These are phyloP conservation scores for Conticribra weissflogii DNA, from an alignment of 108 stramenopile genomes.

Conservation along the genomic window DNA sequence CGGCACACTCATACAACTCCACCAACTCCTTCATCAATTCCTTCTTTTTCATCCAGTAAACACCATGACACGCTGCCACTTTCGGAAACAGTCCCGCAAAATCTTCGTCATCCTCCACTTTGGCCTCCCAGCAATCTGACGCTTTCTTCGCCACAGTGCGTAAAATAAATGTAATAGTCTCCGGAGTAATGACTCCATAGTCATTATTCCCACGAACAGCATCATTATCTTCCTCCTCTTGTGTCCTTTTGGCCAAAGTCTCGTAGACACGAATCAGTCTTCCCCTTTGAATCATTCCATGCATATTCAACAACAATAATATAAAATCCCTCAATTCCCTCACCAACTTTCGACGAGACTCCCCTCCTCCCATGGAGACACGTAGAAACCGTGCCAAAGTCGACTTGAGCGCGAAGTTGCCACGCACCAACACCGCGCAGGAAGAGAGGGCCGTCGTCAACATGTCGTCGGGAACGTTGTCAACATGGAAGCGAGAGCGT, in stretches of 20 bases:
- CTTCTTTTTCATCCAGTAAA: constrained; percentile 78
- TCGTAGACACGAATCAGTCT: constrained; percentile 56
- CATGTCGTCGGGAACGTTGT: constrained; percentile 47
- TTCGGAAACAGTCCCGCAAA: constrained; percentile 59
- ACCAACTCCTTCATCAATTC: constrained; percentile 43
- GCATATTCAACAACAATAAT: constrained; percentile 71
- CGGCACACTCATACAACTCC: constrained; percentile 31
- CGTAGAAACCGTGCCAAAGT: constrained; percentile 46
- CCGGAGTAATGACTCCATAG: constrained; percentile 42
- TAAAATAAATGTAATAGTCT: constrained; percentile 61
- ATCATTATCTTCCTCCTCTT: constrained; percentile 8
- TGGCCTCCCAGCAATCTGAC: constrained; percentile 63
- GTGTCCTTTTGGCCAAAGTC: background rate
- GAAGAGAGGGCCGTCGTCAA: constrained; percentile 64
- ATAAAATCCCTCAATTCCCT: constrained; percentile 72
- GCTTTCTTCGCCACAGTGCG: constrained; percentile 62
- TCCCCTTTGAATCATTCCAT: constrained; percentile 66
- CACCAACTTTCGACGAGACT: constrained; percentile 21
- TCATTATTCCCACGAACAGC: too few relatives aligned
- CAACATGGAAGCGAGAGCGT: constrained; percentile 50
- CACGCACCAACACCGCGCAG: constrained; percentile 81
- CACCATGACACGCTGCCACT: constrained; percentile 49
- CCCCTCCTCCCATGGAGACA: constrained; percentile 12
- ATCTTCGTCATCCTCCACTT: constrained; percentile 70
- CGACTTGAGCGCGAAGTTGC: constrained; percentile 80